phyloP scores from a whole-genome alignment of 768 basidiomycete genomes.

The Suillus occidentalis region DNA sequence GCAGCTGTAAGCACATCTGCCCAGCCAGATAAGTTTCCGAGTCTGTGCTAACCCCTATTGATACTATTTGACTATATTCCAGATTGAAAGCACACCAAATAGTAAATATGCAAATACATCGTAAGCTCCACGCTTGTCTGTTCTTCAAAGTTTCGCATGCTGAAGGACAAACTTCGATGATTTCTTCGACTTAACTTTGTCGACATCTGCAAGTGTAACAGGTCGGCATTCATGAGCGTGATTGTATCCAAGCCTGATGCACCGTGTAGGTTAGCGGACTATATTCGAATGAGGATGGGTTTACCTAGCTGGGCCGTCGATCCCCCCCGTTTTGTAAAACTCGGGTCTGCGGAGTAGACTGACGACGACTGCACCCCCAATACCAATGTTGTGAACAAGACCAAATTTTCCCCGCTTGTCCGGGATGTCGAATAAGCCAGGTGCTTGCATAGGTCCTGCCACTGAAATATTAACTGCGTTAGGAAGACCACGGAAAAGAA shows the following conservation, averaged over 20 bases:
- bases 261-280: not conserved
- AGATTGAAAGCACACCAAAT: not conserved
- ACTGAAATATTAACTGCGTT: constrained; percentile 38
- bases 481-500: not conserved
- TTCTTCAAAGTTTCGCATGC: constrained; percentile 40
- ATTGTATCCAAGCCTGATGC: constrained; percentile 73
- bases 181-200: constrained; percentile 74
- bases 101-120: not conserved
- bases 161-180: constrained; percentile 46
- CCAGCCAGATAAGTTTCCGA: too few relatives aligned
- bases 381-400: constrained; percentile 80
- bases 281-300: not conserved
- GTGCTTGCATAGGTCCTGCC: constrained; percentile 85
- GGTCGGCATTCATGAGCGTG: constrained; percentile 68
- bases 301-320: constrained; percentile 67
- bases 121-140: not conserved
- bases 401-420: constrained; percentile 78
- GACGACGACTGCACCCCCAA: constrained; percentile 79
- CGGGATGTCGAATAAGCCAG: constrained; percentile 58
- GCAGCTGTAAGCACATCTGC: too few relatives aligned
- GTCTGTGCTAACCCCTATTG: too few relatives aligned
- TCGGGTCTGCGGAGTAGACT: constrained; percentile 75
- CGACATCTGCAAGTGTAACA: constrained; percentile 61
- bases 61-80: too few relatives aligned
- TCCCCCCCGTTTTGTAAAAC: constrained; percentile 66